phyloP scores from a whole-genome alignment of 768 basidiomycete genomes.

The Antrodiella citrinella region DNA sequence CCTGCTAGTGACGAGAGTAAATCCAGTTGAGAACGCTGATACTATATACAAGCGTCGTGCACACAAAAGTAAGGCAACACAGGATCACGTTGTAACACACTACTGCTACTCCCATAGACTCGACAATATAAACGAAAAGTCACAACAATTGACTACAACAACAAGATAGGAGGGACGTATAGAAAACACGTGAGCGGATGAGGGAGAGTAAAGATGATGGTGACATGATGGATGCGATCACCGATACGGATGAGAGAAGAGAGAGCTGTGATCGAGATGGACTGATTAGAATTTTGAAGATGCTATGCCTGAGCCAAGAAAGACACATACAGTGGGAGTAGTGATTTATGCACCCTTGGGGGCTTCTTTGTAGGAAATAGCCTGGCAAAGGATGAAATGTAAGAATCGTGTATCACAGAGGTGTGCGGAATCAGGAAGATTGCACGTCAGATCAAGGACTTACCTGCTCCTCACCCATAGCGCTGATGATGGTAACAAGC shows the following conservation, averaged over 20 bases:
- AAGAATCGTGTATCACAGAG: background rate
- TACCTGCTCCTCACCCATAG: slow-evolving; percentile 91
- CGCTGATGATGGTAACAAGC: slow-evolving; percentile 74
- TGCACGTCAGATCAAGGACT: slow-evolving; percentile 1
- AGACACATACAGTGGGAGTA: slow-evolving; percentile 1
- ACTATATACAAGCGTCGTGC: background rate
- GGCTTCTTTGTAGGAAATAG: slow-evolving; percentile 85
- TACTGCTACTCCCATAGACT: background rate
- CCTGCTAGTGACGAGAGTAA: too few species aligned
- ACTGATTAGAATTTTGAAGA: background rate
- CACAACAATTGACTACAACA: slow-evolving; percentile 12
- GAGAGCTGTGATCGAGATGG: background rate
- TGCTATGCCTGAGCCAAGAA: background rate
- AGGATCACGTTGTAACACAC: background rate
- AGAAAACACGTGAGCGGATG: slow-evolving; percentile 3
- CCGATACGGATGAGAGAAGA: background rate
- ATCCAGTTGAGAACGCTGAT: background rate
- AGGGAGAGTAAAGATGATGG: background rate
- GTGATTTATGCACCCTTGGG: slow-evolving; percentile 45
- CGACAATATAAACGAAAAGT: background rate
- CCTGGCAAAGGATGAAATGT: slow-evolving; percentile 30
- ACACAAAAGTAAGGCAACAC: background rate
- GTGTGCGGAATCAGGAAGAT: background rate
- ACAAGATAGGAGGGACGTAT: slow-evolving; percentile 12
- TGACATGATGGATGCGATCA: background rate